Base-by-base conservation (phyloP, 2,329 filamentous ascomycete genomes). In the Xylaria sp. region DNA sequence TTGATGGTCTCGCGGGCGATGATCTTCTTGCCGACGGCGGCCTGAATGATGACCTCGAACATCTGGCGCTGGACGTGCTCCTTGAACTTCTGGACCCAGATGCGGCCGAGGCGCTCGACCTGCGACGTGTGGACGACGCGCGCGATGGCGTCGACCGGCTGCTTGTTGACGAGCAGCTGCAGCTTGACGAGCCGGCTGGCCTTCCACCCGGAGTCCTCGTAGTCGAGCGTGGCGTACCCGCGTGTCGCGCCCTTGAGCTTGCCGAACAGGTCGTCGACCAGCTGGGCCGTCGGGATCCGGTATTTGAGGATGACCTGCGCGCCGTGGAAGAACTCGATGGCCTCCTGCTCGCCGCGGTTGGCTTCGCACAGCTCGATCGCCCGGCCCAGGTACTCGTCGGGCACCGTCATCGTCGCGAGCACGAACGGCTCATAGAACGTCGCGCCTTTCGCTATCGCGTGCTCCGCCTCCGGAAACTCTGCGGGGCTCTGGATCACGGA, bases 241-340 rank as follows among this genome's bases (percentile, higher is more conserved):
- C 96, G 97, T 2, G 92, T 97, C 0, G 86, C 83, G 37, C 92
- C 91, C 72, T 99, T 99, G 48, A 99, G 80, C 73, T 96, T 97
- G 48, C 94, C 94, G 71, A 99, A 99, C 69, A 99, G 88, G 72
- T 99, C 94, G 64, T 97, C 94, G 1, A 99, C 94, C 3, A 99
- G 79, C 49, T 96, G 91, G 1, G 92, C 86, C 1, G 96, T 81
- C 0, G 94, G 94, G 1, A 99, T 75, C 48, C 92, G 85, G 70
- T 99, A 99, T 66, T 93, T 93, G 29, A 99, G 77, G 59, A 99
- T 97, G 53, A 97, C 93, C 72, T 99, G 94, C 0, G 88, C 91
- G 1, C 89, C 80, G 11, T 92, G 92, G 74, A 97, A 97, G 76
- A 96, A 97, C 60, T 91, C 91, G 34, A 99, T 77, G 61, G 89